Evolutionary conservation across 2,329 filamentous ascomycete species (phyloP), one percentile per base, ranked within the genome.

Genomic region (Sporothrix protearum): DNA sequence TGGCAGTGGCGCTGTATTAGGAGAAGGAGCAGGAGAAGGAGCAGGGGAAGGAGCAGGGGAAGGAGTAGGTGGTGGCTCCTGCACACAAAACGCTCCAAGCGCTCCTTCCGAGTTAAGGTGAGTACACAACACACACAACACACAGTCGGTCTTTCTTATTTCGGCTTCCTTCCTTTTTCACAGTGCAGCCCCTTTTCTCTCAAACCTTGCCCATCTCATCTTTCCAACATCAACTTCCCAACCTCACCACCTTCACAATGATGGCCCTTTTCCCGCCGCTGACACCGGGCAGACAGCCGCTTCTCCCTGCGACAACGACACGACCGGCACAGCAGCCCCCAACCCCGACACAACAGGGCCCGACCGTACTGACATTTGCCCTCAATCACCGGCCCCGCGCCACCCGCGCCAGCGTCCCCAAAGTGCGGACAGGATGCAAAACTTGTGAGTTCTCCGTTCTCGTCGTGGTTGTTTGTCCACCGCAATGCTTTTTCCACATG

Each of bases 311-410:
- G 22, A 45, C 22, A 16, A 45, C 45, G 25, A 30, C 25, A 16
- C 7, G 25, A 42, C 14, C 49, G 2, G 12, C 19, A 9, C 47
- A 68, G 12, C 28, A 49, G 42, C 42, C 14, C 22, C 25, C 45
- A 16, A 42, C 14, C 22, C 25, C 45, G 8, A 42, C 22, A 42
- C 53, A 33, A 8, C 57, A 53, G 12, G 75, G 75, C 14, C 73
- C 76, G 22, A 74, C 73, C 19, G 77, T 78, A 61, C 66, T 77
- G 8, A 79, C 76, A 1, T 80, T 79, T 71, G 75, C 79, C 9
- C 72, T 80, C 8, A 73, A 76, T 33, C 77, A 75, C 55, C 75
- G 78, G 9, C 78, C 78, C 8, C 76, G 77, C 25, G 77, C 76
- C 22, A 79, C 75, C 1, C 76, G 80, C 30, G 77, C 78, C 70